Percentiles rank a stretch among this genome's conserved stretches.
These are phyloP conservation scores for Leptomonas seymouri DNA, from an alignment of 208 protist genomes.

Conservation along the genomic window DNA sequence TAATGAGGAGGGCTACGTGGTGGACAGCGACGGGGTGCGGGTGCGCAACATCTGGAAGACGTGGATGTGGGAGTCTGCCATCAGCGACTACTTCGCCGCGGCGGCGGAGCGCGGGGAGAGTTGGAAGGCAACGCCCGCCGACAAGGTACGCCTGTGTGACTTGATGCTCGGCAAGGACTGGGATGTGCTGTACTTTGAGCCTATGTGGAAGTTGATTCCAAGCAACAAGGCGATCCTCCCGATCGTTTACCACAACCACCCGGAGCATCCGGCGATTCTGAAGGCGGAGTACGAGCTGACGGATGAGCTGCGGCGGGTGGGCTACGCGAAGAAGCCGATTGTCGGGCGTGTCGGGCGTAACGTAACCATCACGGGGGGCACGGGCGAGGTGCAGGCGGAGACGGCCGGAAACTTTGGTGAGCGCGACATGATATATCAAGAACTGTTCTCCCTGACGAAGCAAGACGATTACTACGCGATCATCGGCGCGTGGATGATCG, in stretches of 20 bases:
- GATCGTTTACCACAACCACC: constrained; percentile 84
- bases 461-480: constrained; percentile 88
- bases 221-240: constrained; percentile 93
- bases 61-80: constrained; percentile 92
- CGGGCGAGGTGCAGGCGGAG: constrained; percentile 58
- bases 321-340: constrained; percentile 89
- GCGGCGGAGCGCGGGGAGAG: constrained; percentile 58
- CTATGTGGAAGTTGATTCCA: constrained; percentile 92
- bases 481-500: constrained; percentile 90
- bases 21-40: constrained; percentile 74
- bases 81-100: constrained; percentile 72
- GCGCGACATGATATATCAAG: constrained; percentile 88
- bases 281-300: constrained; percentile 71
- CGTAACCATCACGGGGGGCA: constrained; percentile 72
- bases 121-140: constrained; percentile 65
- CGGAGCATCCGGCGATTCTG: constrained; percentile 77
- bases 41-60: constrained; percentile 91
- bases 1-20: constrained; percentile 66
- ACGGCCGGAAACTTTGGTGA: constrained; percentile 80
- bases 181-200: constrained; percentile 84
- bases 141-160: constrained; percentile 88
- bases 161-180: constrained; percentile 76
- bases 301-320: constrained; percentile 52
- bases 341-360: constrained; percentile 87
- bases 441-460: constrained; percentile 71